phyloP scores from a whole-genome alignment of 148 eudicot species.

The Fagopyrum esculentum region DNA sequence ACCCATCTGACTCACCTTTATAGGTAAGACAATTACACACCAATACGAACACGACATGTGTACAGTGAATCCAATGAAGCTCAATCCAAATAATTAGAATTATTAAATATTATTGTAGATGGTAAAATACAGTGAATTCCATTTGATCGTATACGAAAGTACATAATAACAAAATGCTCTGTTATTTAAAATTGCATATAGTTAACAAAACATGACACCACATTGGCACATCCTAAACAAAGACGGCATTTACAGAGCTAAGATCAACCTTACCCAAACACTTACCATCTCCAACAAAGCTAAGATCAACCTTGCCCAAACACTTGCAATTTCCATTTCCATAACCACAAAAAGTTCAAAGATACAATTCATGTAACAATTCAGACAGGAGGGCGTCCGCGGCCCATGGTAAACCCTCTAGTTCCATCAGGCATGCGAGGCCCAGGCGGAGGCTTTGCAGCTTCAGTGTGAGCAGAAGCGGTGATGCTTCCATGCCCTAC shows the following conservation, averaged over 20 bases:
- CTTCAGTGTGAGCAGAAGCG: constrained; percentile 32
- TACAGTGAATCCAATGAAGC: neutral
- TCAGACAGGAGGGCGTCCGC: constrained; percentile 53
- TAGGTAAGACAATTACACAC: neutral
- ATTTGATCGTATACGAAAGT: neutral
- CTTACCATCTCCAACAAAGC: too few species aligned
- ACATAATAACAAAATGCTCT: neutral
- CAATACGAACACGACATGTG: neutral
- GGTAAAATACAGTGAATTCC: neutral
- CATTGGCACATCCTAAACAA: neutral
- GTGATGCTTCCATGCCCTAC: constrained; percentile 52
- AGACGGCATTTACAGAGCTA: neutral
- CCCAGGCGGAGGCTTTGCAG: constrained; percentile 74
- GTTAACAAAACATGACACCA: neutral
- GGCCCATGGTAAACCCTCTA: constrained; percentile 81
- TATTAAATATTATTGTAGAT: too few species aligned
- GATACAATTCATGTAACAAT: too few species aligned
- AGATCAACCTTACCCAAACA: too few species aligned
- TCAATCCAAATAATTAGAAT: too few species aligned
- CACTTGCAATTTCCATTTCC: too few species aligned
- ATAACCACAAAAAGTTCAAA: too few species aligned
- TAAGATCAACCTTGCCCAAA: too few species aligned
- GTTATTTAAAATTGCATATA: too few species aligned
- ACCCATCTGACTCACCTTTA: neutral
- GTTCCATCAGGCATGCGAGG: constrained; percentile 97